Evolutionary conservation across 208 protist genomes (phyloP).

Genomic region (Leishmania mexicana): DNA sequence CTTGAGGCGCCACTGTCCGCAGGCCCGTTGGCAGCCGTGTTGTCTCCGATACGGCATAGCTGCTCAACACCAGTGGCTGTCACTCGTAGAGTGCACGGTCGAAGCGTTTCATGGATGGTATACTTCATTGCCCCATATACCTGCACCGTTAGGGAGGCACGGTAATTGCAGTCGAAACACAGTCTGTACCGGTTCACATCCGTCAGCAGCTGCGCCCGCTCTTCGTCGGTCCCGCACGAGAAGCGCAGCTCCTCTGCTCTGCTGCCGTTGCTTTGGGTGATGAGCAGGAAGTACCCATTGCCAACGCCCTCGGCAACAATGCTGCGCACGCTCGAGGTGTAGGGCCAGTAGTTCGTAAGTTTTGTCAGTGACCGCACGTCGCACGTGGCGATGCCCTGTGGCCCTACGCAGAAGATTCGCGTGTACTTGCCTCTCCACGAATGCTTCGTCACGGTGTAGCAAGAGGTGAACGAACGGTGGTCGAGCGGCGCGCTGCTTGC

Average conservation of each 20-base stretch:
- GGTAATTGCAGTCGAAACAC: slow-evolving; percentile 55
- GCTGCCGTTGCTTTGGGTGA: slow-evolving; percentile 30
- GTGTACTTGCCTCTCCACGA: slow-evolving; percentile 90
- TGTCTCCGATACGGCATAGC: slow-evolving; percentile 5
- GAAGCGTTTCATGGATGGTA: slow-evolving; percentile 46
- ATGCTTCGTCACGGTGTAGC: slow-evolving; percentile 84
- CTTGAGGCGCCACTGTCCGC: neutral
- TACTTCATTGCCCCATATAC: slow-evolving; percentile 66
- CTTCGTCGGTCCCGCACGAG: slow-evolving; percentile 36
- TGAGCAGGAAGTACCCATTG: slow-evolving; percentile 56
- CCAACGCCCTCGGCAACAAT: slow-evolving; percentile 40
- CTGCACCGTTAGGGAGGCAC: slow-evolving; percentile 14
- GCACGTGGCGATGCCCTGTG: slow-evolving; percentile 65
- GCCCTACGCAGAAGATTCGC: slow-evolving; percentile 81
- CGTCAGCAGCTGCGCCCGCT: slow-evolving; percentile 89
- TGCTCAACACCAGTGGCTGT: slow-evolving; percentile 65
- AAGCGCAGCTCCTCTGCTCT: slow-evolving; percentile 76
- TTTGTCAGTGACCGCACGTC: slow-evolving; percentile 67
- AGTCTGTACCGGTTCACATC: slow-evolving; percentile 75
- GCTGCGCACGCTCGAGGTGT: slow-evolving; percentile 32
- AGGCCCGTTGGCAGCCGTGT: neutral
- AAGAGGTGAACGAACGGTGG: slow-evolving; percentile 54
- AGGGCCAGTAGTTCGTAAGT: slow-evolving; percentile 88
- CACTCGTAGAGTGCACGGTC: slow-evolving; percentile 50
- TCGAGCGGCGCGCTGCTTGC: slow-evolving; percentile 8